These are phyloP conservation scores for Aspergillus pseudotamarii DNA, from an alignment of 2,329 filamentous ascomycete genomes.

Conservation along the genomic window DNA sequence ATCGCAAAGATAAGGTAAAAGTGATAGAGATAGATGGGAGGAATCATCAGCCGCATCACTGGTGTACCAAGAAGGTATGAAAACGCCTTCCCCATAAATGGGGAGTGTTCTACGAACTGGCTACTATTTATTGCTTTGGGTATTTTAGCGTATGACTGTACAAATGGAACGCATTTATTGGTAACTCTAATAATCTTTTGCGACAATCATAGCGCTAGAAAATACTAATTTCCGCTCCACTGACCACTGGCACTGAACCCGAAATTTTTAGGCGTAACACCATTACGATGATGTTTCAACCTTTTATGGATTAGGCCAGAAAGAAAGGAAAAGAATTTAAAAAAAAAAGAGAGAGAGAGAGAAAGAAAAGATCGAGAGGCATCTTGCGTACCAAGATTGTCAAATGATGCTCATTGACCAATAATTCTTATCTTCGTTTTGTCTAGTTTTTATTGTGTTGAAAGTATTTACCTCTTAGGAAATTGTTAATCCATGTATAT, in stretches of 20 bases:
- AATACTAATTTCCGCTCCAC: constrained; percentile 5
- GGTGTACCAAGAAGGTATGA: neutral
- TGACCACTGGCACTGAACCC: constrained; percentile 3
- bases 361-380: constrained; percentile 1
- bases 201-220: constrained; percentile 1
- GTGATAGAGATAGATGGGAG: neutral
- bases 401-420: constrained; percentile 6
- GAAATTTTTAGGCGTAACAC: constrained; percentile 3
- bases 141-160: constrained; percentile 5
- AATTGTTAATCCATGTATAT: neutral
- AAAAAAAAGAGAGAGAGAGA: neutral
- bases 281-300: constrained; percentile 3
- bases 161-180: constrained; percentile 8
- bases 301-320: neutral
- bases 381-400: constrained; percentile 2
- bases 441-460: neutral
- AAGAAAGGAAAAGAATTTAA: neutral
- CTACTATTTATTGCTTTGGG: constrained; percentile 4
- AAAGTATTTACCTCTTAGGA: neutral
- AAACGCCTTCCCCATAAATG: neutral
- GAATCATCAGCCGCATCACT: neutral
- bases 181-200: constrained; percentile 4
- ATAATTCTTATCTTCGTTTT: constrained; percentile 1
- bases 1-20: neutral
- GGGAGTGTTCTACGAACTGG: neutral